phyloP scores from a whole-genome alignment of 306 rosid genomes.

The Prunus campanulata region DNA sequence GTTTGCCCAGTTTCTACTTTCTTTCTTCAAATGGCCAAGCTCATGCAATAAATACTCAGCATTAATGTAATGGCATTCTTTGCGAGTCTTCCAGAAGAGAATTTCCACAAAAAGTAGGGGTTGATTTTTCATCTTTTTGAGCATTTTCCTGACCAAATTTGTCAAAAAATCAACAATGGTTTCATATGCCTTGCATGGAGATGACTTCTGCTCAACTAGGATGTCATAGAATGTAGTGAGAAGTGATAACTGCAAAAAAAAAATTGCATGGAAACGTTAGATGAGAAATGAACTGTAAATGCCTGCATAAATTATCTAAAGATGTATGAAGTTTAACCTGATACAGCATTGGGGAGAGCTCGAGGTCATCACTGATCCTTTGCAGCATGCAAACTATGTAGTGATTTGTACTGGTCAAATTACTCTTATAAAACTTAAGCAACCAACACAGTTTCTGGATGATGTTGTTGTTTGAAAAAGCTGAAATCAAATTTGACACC shows the following conservation, averaged over 20 bases:
- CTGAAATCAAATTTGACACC: constrained; percentile 66
- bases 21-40: constrained; percentile 67
- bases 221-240: constrained; percentile 68
- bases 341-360: constrained; percentile 87
- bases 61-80: constrained; percentile 84
- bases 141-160: constrained; percentile 75
- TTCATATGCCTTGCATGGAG: constrained; percentile 60
- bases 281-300: constrained; percentile 21
- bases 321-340: constrained; percentile 57
- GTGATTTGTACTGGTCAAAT: constrained; percentile 66
- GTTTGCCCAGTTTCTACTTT: constrained; percentile 47
- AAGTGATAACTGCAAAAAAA: constrained; percentile 71
- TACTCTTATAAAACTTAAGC: constrained; percentile 93
- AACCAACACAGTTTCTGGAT: constrained; percentile 88
- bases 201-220: constrained; percentile 69
- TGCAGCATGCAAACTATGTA: constrained; percentile 69
- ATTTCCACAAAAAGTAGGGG: constrained; percentile 89
- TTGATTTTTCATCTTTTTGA: constrained; percentile 76
- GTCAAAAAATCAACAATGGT: constrained; percentile 64
- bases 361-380: constrained; percentile 78
- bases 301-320: constrained; percentile 2
- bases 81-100: constrained; percentile 92
- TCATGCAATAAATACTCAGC: constrained; percentile 80
- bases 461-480: constrained; percentile 67
- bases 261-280: constrained; percentile 7